A percentile compares a stretch with the other conserved stretches of the same genome.
Evolutionary conservation across 305 asterid genomes (phyloP).

Genomic region (Rubia tinctorum): DNA sequence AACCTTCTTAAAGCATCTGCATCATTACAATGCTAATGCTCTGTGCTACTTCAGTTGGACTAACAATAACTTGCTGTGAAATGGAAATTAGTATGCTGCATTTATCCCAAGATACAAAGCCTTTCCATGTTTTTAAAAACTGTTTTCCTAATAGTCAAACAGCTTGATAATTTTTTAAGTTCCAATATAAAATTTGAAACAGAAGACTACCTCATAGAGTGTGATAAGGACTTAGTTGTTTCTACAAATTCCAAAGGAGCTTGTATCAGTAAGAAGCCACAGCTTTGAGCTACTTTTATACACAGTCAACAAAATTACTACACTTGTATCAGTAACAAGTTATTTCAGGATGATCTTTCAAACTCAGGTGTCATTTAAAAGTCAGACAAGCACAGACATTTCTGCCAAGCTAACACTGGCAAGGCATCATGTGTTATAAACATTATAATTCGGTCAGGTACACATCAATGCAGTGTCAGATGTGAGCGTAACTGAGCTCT

Average conservation of each 20-base stretch:
- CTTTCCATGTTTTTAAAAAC: neutral
- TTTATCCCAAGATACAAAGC: neutral
- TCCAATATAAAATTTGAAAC: neutral
- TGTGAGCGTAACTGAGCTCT: too few relatives aligned
- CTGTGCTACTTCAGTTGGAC: neutral
- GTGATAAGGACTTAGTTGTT: neutral
- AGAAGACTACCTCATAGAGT: neutral
- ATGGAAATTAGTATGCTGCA: neutral
- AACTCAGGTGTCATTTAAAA: neutral
- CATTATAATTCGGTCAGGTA: too few relatives aligned
- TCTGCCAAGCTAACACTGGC: neutral
- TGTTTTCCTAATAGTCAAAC: neutral
- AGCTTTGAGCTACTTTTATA: neutral
- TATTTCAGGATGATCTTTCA: neutral
- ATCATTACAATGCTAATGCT: neutral
- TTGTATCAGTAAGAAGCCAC: slow-evolving; percentile 1
- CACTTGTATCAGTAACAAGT: neutral
- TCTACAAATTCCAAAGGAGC: neutral
- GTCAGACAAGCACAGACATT: neutral
- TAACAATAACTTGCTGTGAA: neutral
- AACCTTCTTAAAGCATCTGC: neutral
- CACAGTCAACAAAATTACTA: neutral
- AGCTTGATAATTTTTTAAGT: neutral
- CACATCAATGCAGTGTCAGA: neutral
- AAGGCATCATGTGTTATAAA: neutral